Conservation (phyloP, 129 eudicot species). For the Kitagawia praeruptora region DNA sequence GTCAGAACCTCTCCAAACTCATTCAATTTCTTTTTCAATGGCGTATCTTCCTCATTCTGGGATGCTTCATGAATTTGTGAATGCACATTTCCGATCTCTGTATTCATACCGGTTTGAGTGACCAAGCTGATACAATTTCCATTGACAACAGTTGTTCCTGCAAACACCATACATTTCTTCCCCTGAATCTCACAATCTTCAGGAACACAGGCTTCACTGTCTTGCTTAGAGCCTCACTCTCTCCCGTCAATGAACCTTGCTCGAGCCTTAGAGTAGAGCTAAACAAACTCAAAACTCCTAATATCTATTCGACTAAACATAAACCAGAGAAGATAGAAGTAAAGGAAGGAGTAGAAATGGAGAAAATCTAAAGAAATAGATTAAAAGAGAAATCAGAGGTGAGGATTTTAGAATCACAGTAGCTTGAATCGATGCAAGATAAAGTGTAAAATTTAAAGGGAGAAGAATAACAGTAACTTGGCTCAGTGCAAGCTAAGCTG, state of each 20-base stretch:
- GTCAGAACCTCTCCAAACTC: constrained; percentile 31
- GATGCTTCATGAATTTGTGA: constrained; percentile 86
- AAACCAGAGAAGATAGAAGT: too few relatives aligned
- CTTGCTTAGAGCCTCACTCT: constrained; percentile 76
- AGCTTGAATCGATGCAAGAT: too few relatives aligned
- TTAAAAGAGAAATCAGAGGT: too few relatives aligned
- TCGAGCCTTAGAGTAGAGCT: constrained; percentile 81
- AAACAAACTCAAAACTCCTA: constrained; percentile 57
- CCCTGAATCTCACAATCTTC: constrained; percentile 75
- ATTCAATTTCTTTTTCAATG: constrained; percentile 73
- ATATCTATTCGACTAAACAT: too few relatives aligned
- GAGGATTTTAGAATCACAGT: too few relatives aligned
- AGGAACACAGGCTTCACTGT: constrained; percentile 48
- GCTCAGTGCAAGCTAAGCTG: too few relatives aligned
- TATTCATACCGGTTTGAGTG: constrained; percentile 68
- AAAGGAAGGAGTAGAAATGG: too few relatives aligned
- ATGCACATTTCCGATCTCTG: constrained; percentile 82
- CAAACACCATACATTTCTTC: constrained; percentile 89
- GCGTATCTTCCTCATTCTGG: constrained; percentile 65
- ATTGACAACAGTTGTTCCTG: constrained; percentile 86
- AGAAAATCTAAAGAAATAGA: too few relatives aligned
- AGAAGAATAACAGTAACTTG: too few relatives aligned
- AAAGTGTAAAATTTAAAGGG: too few relatives aligned
- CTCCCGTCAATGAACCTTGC: constrained; percentile 91
- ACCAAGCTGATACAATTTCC: constrained; percentile 73